These are phyloP conservation scores for Gardenia jasminoides DNA, from an alignment of 257 asterid species.

Conservation along the genomic window DNA sequence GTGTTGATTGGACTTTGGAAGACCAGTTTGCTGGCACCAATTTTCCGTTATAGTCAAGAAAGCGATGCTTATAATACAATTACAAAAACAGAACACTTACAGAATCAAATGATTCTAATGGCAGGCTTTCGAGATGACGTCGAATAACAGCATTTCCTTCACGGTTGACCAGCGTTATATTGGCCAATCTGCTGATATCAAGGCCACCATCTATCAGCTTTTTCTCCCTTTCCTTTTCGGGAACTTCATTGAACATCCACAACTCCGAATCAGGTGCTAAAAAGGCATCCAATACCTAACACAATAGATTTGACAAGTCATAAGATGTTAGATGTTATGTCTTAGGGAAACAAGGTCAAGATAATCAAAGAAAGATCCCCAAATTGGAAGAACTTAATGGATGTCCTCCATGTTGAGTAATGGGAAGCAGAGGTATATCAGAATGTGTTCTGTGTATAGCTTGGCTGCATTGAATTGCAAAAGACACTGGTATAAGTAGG, in stretches of 20 bases:
- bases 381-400: constrained; percentile 21
- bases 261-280: constrained; percentile 77
- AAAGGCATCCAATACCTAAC: constrained; percentile 83
- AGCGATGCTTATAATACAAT: not conserved
- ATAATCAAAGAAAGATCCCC: not conserved
- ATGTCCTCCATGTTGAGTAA: constrained; percentile 21
- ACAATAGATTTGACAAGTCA: not conserved
- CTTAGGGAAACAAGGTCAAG: not conserved
- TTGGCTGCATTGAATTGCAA: constrained; percentile 29
- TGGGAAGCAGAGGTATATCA: constrained; percentile 21
- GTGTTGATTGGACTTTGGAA: not conserved
- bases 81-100: constrained; percentile 44
- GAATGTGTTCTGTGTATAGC: constrained; percentile 26
- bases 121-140: constrained; percentile 90
- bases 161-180: constrained; percentile 68
- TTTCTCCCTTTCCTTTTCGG: constrained; percentile 67
- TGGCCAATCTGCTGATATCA: constrained; percentile 60
- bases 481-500: constrained; percentile 30
- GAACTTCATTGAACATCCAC: constrained; percentile 93
- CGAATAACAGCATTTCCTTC: constrained; percentile 92
- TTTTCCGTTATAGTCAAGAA: not conserved
- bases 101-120: constrained; percentile 81
- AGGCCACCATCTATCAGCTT: constrained; percentile 86
- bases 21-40: not conserved
- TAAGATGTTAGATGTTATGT: not conserved